Evolutionary conservation across 2,329 filamentous ascomycete genomes (phyloP), one percentile per base, ranked within the genome.

Genomic region (Dactylellina leptospora): DNA sequence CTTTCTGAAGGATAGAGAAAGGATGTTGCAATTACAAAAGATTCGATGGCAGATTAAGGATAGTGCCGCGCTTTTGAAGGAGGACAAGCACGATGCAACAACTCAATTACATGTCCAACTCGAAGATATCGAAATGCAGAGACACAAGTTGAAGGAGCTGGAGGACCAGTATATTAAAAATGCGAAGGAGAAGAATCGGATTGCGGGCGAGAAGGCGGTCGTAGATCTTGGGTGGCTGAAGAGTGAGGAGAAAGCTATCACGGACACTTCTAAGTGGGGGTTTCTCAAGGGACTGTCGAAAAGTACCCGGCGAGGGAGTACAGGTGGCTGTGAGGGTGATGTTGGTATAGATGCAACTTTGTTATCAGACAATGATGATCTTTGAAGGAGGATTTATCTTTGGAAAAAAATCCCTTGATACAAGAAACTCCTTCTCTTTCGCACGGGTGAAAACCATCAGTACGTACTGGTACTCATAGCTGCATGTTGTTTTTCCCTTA

Each of bases 1-100:
- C 1, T 47, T 56, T 40, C 13, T 71, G 13, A 62, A 38, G 22
- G 45, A 54, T 25, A 23, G n/a, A n/a, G 9, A 33, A 16, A 23
- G 56, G n/a, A 30, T 44, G 8, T 27, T 8, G 16, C 27, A 38
- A 20, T 25, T 60, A 28, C 11, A 36, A 10, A 0, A 22, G 11
- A 22, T 42, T 22, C 20, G 38, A 22, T 6, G 40, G 4, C 27
- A 45, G 27, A 13, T 28, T 18, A 11, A 40, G 18, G 56, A 28
- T 9, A n/a, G 10, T 16, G 18, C 30, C 4, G n/a, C 27, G n/a
- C 10, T 27, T 6, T 1, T 59, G 11, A 18, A 33, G 11, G 36
- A 9, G 5, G 4, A 30, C 8, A 10, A 2, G 33, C 10, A 28
- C 6, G 16, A 13, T 23, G n/a, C 9, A 40, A 27, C 22, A 28